Evolutionary conservation across 371 early-diverging fungal species (phyloP), one percentile per base, ranked within the genome.

Genomic region (Mortierella sp.): DNA sequence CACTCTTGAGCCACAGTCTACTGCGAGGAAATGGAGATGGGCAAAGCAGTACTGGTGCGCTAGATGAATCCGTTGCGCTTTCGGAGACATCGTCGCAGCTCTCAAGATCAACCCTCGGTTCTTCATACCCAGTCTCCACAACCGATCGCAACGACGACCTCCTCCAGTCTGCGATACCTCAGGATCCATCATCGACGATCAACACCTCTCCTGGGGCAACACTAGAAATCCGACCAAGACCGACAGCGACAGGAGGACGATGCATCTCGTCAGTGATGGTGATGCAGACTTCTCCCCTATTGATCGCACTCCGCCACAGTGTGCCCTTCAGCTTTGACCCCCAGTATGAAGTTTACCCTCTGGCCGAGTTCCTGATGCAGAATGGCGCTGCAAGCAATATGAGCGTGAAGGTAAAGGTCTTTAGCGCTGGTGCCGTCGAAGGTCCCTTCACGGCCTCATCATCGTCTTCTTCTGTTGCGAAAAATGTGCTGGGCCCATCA

Each of bases 331-430:
- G 76, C 39, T 52, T 79, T 39, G 84, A 83, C 64, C 68, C 71
- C 11, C 76, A 75, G 26, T 76, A 73, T 14, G 84, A 83, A 9
- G 84, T 83, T 19, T 83, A 83, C 53, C 84, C 84, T 2, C 29
- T 83, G 76, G 84, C 84, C 1, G 84, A 83, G 64, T 83, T 79
- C 58, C 69, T 83, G 84, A 64, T 79, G 29, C 84, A 83, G 65
- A 83, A 83, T 39, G 84, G 84, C 0, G 84, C 84, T 4, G 63
- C 84, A 2, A 83, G 84, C 61, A 83, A 83, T 31, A 43, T 83
- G 34, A 83, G 84, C 63, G 73, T 83, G 13, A 70, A 83, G 29
- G 84, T 83, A 13, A 68, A 70, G 14, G 48, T 83, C 39, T 37
- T 61, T 19, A 34, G 22, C 9, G 37, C 37, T 31, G 37, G 61